These are phyloP conservation scores for Xenosphaeropsis pyriputrescens DNA, from an alignment of 2,329 filamentous ascomycete genomes.

Conservation along the genomic window DNA sequence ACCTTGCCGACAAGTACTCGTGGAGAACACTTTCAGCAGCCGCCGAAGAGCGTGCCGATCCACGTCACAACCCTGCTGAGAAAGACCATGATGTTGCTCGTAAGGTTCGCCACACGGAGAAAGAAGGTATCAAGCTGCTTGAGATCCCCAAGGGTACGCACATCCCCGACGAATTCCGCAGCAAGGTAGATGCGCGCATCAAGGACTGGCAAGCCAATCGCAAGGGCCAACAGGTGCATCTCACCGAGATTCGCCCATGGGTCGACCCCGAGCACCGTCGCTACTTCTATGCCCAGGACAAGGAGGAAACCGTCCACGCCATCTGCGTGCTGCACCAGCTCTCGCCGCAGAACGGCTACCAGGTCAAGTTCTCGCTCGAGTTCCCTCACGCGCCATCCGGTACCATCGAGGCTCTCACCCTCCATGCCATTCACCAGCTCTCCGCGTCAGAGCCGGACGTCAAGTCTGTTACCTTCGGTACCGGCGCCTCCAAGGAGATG, in stretches of 20 bases:
- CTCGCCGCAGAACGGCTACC: slow-evolving; percentile 70
- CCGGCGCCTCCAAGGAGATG: slow-evolving; percentile 61
- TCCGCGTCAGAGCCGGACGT: slow-evolving; percentile 40
- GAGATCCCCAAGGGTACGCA: slow-evolving; percentile 53
- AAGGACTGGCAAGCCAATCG: slow-evolving; percentile 66
- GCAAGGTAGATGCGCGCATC: slow-evolving; percentile 58
- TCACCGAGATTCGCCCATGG: slow-evolving; percentile 85
- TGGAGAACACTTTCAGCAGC: slow-evolving; percentile 85
- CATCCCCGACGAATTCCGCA: slow-evolving; percentile 49
- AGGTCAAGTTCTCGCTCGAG: slow-evolving; percentile 92
- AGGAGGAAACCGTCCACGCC: slow-evolving; percentile 56
- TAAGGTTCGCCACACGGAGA: slow-evolving; percentile 75
- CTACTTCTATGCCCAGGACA: slow-evolving; percentile 69
- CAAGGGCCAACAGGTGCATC: slow-evolving; percentile 75
- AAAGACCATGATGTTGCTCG: slow-evolving; percentile 62
- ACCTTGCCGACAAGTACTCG: slow-evolving; percentile 64
- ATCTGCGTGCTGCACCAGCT: slow-evolving; percentile 77
- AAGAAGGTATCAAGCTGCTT: slow-evolving; percentile 68
- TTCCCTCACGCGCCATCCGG: slow-evolving; percentile 80
- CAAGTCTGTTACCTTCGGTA: slow-evolving; percentile 70
- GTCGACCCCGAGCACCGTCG: slow-evolving; percentile 69
- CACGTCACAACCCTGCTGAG: slow-evolving; percentile 49
- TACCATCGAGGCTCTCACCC: slow-evolving; percentile 72
- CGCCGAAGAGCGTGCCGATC: slow-evolving; percentile 77
- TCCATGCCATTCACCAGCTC: slow-evolving; percentile 43